A percentile compares a stretch with the other conserved stretches of the same genome.
Conservation (phyloP, 108 stramenopile species). For the Cyclotella cryptica region DNA sequence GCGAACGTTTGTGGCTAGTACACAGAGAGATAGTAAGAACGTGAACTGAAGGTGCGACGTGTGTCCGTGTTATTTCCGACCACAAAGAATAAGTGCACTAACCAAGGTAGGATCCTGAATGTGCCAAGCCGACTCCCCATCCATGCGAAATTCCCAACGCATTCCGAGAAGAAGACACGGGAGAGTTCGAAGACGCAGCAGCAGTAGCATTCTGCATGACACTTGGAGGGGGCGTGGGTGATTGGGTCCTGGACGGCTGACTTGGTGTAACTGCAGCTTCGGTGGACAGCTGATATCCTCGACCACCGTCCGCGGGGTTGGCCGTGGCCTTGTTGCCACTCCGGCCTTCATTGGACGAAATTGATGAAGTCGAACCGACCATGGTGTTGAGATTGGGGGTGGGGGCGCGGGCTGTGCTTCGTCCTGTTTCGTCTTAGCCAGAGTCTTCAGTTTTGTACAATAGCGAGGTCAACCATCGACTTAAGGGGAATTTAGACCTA, state of each 20-base stretch:
- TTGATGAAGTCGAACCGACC: conserved; percentile 18
- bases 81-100: conserved; percentile 1
- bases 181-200: background rate
- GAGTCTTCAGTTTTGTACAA: no score
- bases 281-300: background rate
- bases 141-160: conserved; percentile 21
- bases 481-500: no score
- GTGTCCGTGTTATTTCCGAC: background rate
- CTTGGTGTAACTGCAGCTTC: background rate
- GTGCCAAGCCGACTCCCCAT: conserved; percentile 27
- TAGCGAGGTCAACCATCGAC: no score
- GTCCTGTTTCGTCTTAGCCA: no score
- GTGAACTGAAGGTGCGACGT: background rate
- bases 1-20: conserved; percentile 19
- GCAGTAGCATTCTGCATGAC: background rate
- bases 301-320: background rate
- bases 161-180: conserved; percentile 12
- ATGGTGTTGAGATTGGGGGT: background rate
- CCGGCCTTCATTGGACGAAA: conserved; percentile 17
- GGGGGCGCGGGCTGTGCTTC: no score
- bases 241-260: conserved; percentile 7
- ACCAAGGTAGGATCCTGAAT: conserved; percentile 38
- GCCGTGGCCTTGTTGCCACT: background rate
- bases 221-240: conserved; percentile 14
- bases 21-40: background rate